Evolutionary conservation across 2,329 filamentous ascomycete genomes (phyloP).

Genomic region (Penicillium sp.): DNA sequence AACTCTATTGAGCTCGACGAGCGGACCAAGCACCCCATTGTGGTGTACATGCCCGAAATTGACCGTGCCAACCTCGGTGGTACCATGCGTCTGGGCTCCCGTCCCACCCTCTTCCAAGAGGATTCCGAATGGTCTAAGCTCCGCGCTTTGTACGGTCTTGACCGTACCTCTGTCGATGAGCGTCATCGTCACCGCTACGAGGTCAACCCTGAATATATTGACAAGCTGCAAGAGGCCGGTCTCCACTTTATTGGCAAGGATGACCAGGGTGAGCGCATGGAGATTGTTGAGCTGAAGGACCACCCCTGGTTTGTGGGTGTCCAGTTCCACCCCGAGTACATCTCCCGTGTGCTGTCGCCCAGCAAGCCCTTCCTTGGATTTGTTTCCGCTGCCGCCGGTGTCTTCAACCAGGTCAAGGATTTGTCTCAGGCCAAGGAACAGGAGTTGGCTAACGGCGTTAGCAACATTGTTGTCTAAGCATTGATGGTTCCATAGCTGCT

Average conservation of each 20-base stretch:
- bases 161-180: constrained; percentile 60
- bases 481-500: not conserved
- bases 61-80: constrained; percentile 73
- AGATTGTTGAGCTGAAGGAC: constrained; percentile 77
- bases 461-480: constrained; percentile 19
- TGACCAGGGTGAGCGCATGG: constrained; percentile 75
- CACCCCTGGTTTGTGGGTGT: constrained; percentile 84
- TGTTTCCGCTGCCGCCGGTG: constrained; percentile 72
- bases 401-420: constrained; percentile 30
- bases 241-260: constrained; percentile 79
- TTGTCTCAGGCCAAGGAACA: constrained; percentile 14
- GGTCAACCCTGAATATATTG: constrained; percentile 78
- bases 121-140: constrained; percentile 77
- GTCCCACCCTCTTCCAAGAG: constrained; percentile 72
- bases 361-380: constrained; percentile 80
- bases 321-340: constrained; percentile 87
- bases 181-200: constrained; percentile 87
- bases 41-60: constrained; percentile 92
- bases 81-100: constrained; percentile 81
- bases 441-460: constrained; percentile 15
- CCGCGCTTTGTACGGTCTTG: constrained; percentile 68
- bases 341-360: constrained; percentile 71
- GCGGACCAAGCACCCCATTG: constrained; percentile 64
- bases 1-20: constrained; percentile 58
- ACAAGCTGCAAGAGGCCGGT: constrained; percentile 66